Conservation (phyloP, 805 yeast species). For the Hermanozyma aechmeae region DNA sequence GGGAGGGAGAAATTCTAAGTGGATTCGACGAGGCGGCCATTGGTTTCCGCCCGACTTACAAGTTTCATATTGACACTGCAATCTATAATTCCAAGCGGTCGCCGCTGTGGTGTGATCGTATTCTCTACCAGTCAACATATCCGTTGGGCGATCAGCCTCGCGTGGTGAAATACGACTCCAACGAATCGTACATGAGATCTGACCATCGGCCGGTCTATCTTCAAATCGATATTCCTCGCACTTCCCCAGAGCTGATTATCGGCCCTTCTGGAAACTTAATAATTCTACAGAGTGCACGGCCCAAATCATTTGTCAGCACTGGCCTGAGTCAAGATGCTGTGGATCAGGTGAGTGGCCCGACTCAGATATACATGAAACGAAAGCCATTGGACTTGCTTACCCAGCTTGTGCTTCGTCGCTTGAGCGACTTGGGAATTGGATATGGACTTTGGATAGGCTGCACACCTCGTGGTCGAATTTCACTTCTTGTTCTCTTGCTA, state of each 20-base stretch:
- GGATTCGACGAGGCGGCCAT: slow-evolving; percentile 65
- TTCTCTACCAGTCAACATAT: slow-evolving; percentile 46
- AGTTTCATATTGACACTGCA: slow-evolving; percentile 45
- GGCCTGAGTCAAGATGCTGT: too few species aligned
- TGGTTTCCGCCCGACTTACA: slow-evolving; percentile 72
- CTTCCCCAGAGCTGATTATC: slow-evolving; percentile 20
- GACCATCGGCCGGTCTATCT: slow-evolving; percentile 80
- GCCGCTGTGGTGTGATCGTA: slow-evolving; percentile 91
- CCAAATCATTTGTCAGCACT: too few species aligned
- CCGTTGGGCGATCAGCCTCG: slow-evolving; percentile 9
- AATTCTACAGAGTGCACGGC: slow-evolving; percentile 7
- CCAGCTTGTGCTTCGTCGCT: slow-evolving; percentile 16
- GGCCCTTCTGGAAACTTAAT: slow-evolving; percentile 8
- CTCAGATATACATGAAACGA: slow-evolving; percentile 27
- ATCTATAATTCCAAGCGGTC: slow-evolving; percentile 47
- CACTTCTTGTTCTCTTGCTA: slow-evolving; percentile 10
- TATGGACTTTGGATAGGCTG: slow-evolving; percentile 25
- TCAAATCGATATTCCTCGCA: slow-evolving; percentile 36
- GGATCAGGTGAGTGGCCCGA: slow-evolving; percentile 27
- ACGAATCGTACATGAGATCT: slow-evolving; percentile 42
- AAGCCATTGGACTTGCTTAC: slow-evolving; percentile 21
- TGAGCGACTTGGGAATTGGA: slow-evolving; percentile 23
- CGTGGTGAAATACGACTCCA: slow-evolving; percentile 37
- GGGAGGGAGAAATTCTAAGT: slow-evolving; percentile 37
- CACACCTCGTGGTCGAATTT: slow-evolving; percentile 24